Evolutionary conservation across 495 filamentous ascomycete species (phyloP), one percentile per base, ranked within the genome.

Genomic region (Beverwykella pulmonaria): DNA sequence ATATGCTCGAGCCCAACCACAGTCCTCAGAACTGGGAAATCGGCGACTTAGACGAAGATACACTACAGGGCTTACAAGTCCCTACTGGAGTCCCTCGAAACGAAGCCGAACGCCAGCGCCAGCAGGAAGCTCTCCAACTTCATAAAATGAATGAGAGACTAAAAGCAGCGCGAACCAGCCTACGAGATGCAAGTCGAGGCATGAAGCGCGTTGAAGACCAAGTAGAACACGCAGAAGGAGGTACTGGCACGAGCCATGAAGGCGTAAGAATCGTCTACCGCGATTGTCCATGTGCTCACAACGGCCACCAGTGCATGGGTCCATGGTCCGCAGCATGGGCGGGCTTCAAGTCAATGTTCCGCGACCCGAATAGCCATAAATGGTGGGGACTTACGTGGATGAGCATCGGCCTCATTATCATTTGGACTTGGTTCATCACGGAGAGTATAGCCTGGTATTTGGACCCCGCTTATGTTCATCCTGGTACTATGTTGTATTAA

Each of bases 1-100:
- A 82, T 20, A 76, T 89, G 14, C 73, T 88, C 36, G 73, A 63
- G 15, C 65, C 71, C 0, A 12, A 39, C 27, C 41, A 32, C 32
- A 3, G 39, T n/a, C 3, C 17, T 3, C 72, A 74, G 4, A 47
- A 65, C 23, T 65, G 29, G 17, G 47, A 25, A 12, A 19, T 12
- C 10, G 41, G 22, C 15, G 60, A 64, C 0, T 9, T 79, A 27
- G 77, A 81, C 53, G 74, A 77, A 39, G 73, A 74, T 44, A 69
- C 68, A n/a, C 52, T 71, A 17, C 46, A 30, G 32, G 63, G 54
- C 36, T 64, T 71, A n/a, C 53, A 61, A 49, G 15, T 68, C 30
- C 62, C 63, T 14, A 61, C 58, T 9, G 64, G 34, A 1, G 22
- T 55, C 3, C 61, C 70, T 1, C 48, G 52, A 23, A 71, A 53